phyloP scores from a whole-genome alignment of 2,329 filamentous ascomycete species.

The Botryotinia narcissicola region DNA sequence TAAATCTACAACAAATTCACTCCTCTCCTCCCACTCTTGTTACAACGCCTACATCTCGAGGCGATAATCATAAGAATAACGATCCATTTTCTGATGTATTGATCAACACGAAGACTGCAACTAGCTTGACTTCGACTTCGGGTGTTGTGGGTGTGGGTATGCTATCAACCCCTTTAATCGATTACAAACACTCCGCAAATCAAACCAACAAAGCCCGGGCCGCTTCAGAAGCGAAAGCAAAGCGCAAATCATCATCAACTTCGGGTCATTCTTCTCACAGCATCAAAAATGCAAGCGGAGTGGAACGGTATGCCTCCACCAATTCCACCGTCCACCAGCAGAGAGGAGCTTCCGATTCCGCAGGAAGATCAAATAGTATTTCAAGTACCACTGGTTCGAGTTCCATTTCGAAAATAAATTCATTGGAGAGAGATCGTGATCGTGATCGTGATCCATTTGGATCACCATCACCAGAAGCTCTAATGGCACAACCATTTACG shows the following conservation, averaged over 20 bases:
- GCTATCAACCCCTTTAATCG: slow-evolving; percentile 35
- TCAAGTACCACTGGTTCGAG: slow-evolving; percentile 36
- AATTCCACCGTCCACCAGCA: slow-evolving; percentile 23
- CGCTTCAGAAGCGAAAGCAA: slow-evolving; percentile 24
- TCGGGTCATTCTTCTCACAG: slow-evolving; percentile 29
- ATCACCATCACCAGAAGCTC: slow-evolving; percentile 26
- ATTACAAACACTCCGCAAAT: slow-evolving; percentile 36
- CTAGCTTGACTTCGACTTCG: background rate
- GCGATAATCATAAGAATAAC: slow-evolving; percentile 2
- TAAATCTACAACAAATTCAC: background rate
- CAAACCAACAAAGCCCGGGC: slow-evolving; percentile 34
- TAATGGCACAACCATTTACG: slow-evolving; percentile 55
- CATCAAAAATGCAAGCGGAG: slow-evolving; percentile 34
- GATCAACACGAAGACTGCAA: background rate
- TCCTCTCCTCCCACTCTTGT: slow-evolving; percentile 12
- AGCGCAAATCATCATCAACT: slow-evolving; percentile 32
- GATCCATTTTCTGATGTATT: slow-evolving; percentile 23
- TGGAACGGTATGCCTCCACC: slow-evolving; percentile 28
- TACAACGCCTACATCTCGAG: slow-evolving; percentile 12
- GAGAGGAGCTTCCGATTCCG: slow-evolving; percentile 25
- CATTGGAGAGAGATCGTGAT: slow-evolving; percentile 24
- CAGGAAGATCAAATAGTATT: slow-evolving; percentile 33
- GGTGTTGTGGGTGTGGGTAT: slow-evolving; percentile 27
- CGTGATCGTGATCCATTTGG: slow-evolving; percentile 24
- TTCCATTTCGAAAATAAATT: slow-evolving; percentile 34